These are phyloP conservation scores for Brettanomyces sp. DNA, from an alignment of 805 yeast species.

Conservation along the genomic window DNA sequence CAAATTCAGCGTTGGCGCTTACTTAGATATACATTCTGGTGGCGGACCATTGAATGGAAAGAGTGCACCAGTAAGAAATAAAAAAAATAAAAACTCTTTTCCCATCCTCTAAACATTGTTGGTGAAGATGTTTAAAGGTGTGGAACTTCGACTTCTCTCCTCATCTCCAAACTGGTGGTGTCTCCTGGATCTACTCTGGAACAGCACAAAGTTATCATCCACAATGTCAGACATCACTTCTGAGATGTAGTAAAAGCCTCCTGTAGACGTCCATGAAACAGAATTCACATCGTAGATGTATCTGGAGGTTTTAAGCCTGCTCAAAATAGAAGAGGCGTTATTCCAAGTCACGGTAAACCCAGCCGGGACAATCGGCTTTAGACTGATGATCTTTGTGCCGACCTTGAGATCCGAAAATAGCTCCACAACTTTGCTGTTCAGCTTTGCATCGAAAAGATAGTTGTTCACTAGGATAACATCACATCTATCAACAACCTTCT, in stretches of 20 bases:
- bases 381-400: constrained; percentile 72
- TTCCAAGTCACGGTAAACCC: constrained; percentile 57
- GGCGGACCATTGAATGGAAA: no score
- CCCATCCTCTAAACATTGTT: constrained; percentile 17
- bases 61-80: no score
- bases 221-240: constrained; percentile 40
- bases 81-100: neutral
- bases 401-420: constrained; percentile 54
- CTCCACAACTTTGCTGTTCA: constrained; percentile 57
- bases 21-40: no score
- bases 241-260: constrained; percentile 69
- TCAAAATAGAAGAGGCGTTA: constrained; percentile 47
- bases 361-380: constrained; percentile 71
- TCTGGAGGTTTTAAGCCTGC: constrained; percentile 53
- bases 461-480: constrained; percentile 76
- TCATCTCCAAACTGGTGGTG: constrained; percentile 9
- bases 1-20: no score
- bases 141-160: constrained; percentile 12
- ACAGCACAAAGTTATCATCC: constrained; percentile 23
- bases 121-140: constrained; percentile 25
- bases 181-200: constrained; percentile 18
- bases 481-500: constrained; percentile 43
- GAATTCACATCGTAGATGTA: constrained; percentile 57
- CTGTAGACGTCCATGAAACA: constrained; percentile 88
- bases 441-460: constrained; percentile 68